A percentile compares a stretch with the other conserved stretches of the same genome.
Evolutionary conservation across 2,329 filamentous ascomycete genomes (phyloP).

Genomic region (Colletotrichum sp.): DNA sequence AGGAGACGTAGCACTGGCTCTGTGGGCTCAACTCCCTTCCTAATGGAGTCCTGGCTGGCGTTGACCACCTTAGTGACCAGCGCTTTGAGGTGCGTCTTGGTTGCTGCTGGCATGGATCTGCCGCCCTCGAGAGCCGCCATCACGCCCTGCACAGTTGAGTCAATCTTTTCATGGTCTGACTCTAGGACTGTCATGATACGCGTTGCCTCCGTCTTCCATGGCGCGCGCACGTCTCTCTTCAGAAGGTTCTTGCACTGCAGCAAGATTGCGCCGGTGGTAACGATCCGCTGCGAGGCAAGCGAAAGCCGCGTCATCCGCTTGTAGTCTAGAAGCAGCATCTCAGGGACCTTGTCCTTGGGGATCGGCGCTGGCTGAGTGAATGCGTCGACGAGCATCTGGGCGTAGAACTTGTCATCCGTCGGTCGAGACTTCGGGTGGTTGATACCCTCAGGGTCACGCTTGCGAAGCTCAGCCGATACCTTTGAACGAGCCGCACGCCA

Average conservation of each 20-base stretch:
- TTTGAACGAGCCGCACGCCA: conserved; percentile 71
- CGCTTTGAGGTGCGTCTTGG: conserved; percentile 62
- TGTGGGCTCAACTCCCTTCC: conserved; percentile 45
- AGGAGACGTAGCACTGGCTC: conserved; percentile 70
- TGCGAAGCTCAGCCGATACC: conserved; percentile 68
- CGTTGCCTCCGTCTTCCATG: conserved; percentile 77
- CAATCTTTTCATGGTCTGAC: conserved; percentile 53
- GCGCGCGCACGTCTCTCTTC: conserved; percentile 78
- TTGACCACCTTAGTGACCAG: conserved; percentile 62
- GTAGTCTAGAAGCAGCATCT: conserved; percentile 74
- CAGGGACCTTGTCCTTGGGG: conserved; percentile 64
- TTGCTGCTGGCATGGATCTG: conserved; percentile 68
- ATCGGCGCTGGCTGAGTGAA: conserved; percentile 71
- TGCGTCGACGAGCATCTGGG: conserved; percentile 76
- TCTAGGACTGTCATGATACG: conserved; percentile 76
- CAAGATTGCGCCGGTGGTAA: conserved; percentile 76
- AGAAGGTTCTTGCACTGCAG: conserved; percentile 84
- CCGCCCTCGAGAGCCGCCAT: conserved; percentile 68
- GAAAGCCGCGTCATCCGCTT: conserved; percentile 60
- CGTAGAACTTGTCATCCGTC: conserved; percentile 73
- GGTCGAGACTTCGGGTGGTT: conserved; percentile 67
- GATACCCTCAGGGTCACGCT: conserved; percentile 72
- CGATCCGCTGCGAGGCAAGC: conserved; percentile 57
- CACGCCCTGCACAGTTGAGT: conserved; percentile 62
- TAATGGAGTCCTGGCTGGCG: conserved; percentile 52